Evolutionary conservation across 225 moss, liverwort and hornwort species (phyloP).

Genomic region (Climacium dendroides): DNA sequence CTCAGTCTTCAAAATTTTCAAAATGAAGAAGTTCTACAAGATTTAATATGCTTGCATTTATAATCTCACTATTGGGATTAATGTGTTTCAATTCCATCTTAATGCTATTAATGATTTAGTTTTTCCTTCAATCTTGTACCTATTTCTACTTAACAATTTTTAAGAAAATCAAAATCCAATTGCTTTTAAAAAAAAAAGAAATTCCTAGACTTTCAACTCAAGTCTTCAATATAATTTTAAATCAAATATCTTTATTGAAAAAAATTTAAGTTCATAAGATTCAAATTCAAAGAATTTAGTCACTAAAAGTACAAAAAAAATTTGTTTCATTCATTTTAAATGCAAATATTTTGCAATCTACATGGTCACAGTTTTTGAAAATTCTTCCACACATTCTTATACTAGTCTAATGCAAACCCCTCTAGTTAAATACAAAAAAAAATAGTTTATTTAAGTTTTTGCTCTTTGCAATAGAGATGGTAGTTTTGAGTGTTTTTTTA

Average conservation of each 20-base stretch:
- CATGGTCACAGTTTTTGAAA: not conserved
- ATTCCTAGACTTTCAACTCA: not conserved
- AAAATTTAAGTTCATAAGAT: not conserved
- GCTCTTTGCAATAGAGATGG: not conserved
- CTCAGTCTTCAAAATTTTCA: not conserved
- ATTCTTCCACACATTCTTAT: not conserved
- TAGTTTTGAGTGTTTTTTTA: too few species aligned
- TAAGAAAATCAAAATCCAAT: too few species aligned
- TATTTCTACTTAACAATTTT: not conserved
- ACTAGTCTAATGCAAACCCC: too few species aligned
- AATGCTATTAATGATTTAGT: not conserved
- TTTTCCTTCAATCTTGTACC: not conserved
- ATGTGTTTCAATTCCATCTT: not conserved
- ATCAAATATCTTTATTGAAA: too few species aligned
- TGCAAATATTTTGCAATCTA: not conserved
- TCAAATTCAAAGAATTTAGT: not conserved
- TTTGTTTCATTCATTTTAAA: not conserved
- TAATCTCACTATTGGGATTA: rapidly evolving
- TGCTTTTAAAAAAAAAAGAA: too few species aligned
- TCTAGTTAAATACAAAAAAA: too few species aligned
- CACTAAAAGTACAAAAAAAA: not conserved
- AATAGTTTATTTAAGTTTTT: not conserved
- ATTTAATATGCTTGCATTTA: rapidly evolving
- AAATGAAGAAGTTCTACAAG: not conserved
- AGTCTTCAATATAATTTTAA: not conserved